A percentile compares a stretch with the other conserved stretches of the same genome.
phyloP scores from a whole-genome alignment of 352 stramenopile species.

The Halophytophthora polymorphica region DNA sequence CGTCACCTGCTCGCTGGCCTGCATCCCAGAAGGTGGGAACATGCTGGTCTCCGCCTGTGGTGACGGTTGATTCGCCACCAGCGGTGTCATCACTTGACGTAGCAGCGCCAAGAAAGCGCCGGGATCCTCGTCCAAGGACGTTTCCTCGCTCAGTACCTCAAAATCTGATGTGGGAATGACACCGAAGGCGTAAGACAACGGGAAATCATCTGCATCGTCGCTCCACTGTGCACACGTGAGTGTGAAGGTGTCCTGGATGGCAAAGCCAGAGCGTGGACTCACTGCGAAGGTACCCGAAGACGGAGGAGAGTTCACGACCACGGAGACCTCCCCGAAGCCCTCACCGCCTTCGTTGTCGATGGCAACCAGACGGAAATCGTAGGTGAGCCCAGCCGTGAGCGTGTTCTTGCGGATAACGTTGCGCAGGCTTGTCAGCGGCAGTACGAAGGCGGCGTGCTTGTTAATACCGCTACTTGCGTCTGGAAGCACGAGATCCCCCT shows the following conservation, averaged over 20 bases:
- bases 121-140: conserved; percentile 8
- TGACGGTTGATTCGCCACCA: conserved; percentile 38
- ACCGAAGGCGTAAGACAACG: conserved; percentile 61
- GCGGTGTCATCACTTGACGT: conserved; percentile 25
- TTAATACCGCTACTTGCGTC: conserved; percentile 17
- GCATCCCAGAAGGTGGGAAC: conserved; percentile 31
- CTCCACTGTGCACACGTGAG: conserved; percentile 58
- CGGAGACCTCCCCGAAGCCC: conserved; percentile 46
- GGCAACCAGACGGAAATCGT: conserved; percentile 58
- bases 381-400: conserved; percentile 61
- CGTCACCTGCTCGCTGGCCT: conserved; percentile 35
- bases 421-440: conserved; percentile 48
- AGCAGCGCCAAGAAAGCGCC: conserved; percentile 24
- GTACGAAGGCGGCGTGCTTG: conserved; percentile 36
- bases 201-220: conserved; percentile 52
- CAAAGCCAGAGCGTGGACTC: conserved; percentile 40
- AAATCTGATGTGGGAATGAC: conserved; percentile 37
- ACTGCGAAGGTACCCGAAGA: conserved; percentile 48
- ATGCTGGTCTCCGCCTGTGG: conserved; percentile 35
- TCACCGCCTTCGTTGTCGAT: conserved; percentile 48
- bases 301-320: conserved; percentile 62
- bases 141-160: conserved; percentile 3
- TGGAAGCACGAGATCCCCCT: conserved; percentile 53
- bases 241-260: conserved; percentile 50
- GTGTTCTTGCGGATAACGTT: conserved; percentile 54